phyloP scores from a whole-genome alignment of 2,329 filamentous ascomycete species.

The Pseudogymnoascus sp. region DNA sequence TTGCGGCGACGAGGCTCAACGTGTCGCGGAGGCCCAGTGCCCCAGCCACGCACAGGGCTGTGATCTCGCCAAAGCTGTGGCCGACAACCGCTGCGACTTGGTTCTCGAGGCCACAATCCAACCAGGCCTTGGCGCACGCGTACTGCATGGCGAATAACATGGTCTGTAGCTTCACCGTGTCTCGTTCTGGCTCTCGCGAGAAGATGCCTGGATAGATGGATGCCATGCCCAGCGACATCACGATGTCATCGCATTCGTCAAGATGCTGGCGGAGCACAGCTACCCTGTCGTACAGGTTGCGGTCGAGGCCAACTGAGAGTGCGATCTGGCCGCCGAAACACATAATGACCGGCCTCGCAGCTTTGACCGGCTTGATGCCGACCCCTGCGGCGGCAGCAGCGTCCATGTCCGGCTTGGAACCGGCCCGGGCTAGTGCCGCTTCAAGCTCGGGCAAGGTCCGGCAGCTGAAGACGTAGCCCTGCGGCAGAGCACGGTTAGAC shows the following conservation, averaged over 20 bases:
- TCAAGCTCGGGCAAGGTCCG: too few species aligned
- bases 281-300: neutral
- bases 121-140: slow-evolving; percentile 17
- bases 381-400: neutral
- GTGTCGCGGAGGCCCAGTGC: slow-evolving; percentile 26
- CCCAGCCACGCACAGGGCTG: slow-evolving; percentile 30
- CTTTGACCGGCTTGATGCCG: slow-evolving; percentile 5
- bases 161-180: slow-evolving; percentile 15
- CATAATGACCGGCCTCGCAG: slow-evolving; percentile 28
- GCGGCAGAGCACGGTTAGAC: too few species aligned
- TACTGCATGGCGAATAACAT: slow-evolving; percentile 18
- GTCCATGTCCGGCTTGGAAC: neutral
- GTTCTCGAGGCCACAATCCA: slow-evolving; percentile 13
- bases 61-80: slow-evolving; percentile 34
- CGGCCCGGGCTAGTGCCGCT: neutral
- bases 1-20: slow-evolving; percentile 25
- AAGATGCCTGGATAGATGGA: slow-evolving; percentile 17
- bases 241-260: slow-evolving; percentile 13
- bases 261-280: slow-evolving; percentile 14
- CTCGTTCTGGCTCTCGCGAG: slow-evolving; percentile 4
- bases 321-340: slow-evolving; percentile 28
- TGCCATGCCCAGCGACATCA: slow-evolving; percentile 6
- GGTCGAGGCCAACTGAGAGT: slow-evolving; percentile 11
- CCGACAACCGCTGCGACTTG: slow-evolving; percentile 21
- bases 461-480: too few species aligned